Percentiles rank a stretch among this genome's conserved stretches.
Conservation (phyloP, 805 yeast genomes). For the Metschnikowia dekortorum region DNA sequence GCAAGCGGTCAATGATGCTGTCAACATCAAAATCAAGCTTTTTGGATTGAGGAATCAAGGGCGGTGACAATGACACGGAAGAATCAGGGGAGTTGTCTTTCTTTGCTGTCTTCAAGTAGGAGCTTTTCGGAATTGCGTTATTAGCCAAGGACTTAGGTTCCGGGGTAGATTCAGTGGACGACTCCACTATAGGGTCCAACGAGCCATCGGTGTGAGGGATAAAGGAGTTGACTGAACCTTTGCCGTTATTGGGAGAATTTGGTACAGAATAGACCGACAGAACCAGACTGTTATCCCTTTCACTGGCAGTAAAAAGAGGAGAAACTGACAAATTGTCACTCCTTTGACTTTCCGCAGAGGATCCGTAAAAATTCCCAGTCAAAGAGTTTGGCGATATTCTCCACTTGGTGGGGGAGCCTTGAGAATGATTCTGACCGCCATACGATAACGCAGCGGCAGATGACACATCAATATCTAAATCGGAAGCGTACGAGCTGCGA, state of each 20-base stretch:
- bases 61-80: slow-evolving; percentile 23
- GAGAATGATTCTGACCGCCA: slow-evolving; percentile 2
- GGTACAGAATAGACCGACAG: slow-evolving; percentile 30
- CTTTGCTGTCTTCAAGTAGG: not conserved
- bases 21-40: slow-evolving; percentile 50
- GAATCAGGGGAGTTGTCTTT: slow-evolving; percentile 4
- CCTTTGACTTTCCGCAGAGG: slow-evolving; percentile 41
- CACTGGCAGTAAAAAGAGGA: slow-evolving; percentile 33
- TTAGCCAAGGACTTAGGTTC: slow-evolving; percentile 10
- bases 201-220: slow-evolving; percentile 8
- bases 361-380: slow-evolving; percentile 19
- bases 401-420: slow-evolving; percentile 7
- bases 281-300: slow-evolving; percentile 35
- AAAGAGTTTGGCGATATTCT: not conserved
- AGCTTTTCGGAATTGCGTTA: slow-evolving; percentile 7
- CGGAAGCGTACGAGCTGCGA: slow-evolving; percentile 8
- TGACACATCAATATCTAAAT: slow-evolving; percentile 42
- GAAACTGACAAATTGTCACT: slow-evolving; percentile 28
- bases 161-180: slow-evolving; percentile 16
- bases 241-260: slow-evolving; percentile 11
- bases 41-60: slow-evolving; percentile 16
- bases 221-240: slow-evolving; percentile 4
- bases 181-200: slow-evolving; percentile 22
- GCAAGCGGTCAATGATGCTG: slow-evolving; percentile 55
- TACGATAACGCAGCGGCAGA: slow-evolving; percentile 36